Conservation (phyloP, 2,329 filamentous ascomycete species). For the Cladophialophora psammophila region DNA sequence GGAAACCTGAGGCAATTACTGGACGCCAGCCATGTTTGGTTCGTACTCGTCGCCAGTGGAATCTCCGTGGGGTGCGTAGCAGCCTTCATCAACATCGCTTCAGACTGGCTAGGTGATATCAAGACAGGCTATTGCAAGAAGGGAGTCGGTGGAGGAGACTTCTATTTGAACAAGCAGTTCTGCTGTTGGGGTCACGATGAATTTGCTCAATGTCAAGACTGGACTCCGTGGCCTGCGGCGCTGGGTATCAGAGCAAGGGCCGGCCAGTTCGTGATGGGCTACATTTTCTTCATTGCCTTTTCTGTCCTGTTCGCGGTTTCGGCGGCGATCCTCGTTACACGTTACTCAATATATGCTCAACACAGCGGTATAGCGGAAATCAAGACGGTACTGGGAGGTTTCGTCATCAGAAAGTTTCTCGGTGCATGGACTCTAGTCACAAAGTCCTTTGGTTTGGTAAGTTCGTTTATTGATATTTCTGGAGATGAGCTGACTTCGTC, state of each 20-base stretch:
- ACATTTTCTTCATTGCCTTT: constrained; percentile 83
- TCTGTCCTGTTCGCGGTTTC: constrained; percentile 79
- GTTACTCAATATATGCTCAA: constrained; percentile 86
- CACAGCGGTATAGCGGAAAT: constrained; percentile 98
- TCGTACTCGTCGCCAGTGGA: constrained; percentile 84
- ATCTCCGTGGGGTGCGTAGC: constrained; percentile 83
- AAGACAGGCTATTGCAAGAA: constrained; percentile 88
- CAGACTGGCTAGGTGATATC: constrained; percentile 91
- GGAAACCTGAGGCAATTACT: constrained; percentile 76
- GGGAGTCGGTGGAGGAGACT: constrained; percentile 78
- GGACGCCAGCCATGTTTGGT: constrained; percentile 90
- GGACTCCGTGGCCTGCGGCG: constrained; percentile 83
- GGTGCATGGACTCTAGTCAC: constrained; percentile 87
- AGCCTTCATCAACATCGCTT: constrained; percentile 86
- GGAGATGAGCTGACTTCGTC: constrained; percentile 41
- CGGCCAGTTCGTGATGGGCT: constrained; percentile 83
- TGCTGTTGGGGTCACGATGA: constrained; percentile 93
- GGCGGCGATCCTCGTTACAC: constrained; percentile 80
- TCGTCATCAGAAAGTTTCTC: constrained; percentile 87
- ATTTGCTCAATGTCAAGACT: constrained; percentile 80
- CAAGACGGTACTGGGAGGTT: constrained; percentile 93
- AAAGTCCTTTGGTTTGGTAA: constrained; percentile 86
- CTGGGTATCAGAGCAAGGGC: constrained; percentile 70
- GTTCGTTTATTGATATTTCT: constrained; percentile 34
- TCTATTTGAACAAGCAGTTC: constrained; percentile 90